These are phyloP conservation scores for Straminergon stramineum DNA, from an alignment of 225 moss, liverwort and hornwort species.

Conservation along the genomic window DNA sequence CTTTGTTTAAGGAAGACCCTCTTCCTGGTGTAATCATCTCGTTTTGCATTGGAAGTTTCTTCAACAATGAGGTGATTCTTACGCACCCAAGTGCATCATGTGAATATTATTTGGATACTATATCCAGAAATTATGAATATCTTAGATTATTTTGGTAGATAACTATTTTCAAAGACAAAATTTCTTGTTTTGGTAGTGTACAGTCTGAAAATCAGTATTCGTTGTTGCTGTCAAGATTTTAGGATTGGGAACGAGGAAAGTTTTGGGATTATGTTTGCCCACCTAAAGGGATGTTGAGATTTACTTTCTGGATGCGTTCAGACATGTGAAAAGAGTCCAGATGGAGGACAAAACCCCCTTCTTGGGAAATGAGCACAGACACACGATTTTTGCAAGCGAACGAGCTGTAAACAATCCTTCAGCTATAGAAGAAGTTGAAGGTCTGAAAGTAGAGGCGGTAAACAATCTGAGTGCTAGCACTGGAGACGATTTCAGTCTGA, in stretches of 20 bases:
- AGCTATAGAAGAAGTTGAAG: neutral
- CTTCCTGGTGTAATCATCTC: too few relatives aligned
- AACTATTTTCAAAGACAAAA: neutral
- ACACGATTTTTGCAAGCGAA: neutral
- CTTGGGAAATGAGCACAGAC: neutral
- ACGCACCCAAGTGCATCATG: neutral
- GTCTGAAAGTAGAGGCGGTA: neutral
- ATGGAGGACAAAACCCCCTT: conserved; percentile 8
- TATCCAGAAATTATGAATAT: too few relatives aligned
- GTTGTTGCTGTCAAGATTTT: neutral
- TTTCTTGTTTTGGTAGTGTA: neutral
- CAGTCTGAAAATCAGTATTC: neutral
- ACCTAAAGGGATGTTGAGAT: neutral
- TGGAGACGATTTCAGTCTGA: neutral
- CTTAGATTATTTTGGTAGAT: neutral
- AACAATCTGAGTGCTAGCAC: neutral
- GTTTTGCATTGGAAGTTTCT: neutral
- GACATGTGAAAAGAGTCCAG: neutral
- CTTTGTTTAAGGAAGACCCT: neutral
- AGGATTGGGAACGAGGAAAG: neutral
- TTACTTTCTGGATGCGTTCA: neutral
- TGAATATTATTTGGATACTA: neutral
- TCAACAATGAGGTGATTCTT: neutral
- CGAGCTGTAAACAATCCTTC: neutral
- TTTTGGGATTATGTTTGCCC: neutral